These are phyloP conservation scores for Clarireedia hainanense DNA, from an alignment of 2,329 filamentous ascomycete genomes.

Conservation along the genomic window DNA sequence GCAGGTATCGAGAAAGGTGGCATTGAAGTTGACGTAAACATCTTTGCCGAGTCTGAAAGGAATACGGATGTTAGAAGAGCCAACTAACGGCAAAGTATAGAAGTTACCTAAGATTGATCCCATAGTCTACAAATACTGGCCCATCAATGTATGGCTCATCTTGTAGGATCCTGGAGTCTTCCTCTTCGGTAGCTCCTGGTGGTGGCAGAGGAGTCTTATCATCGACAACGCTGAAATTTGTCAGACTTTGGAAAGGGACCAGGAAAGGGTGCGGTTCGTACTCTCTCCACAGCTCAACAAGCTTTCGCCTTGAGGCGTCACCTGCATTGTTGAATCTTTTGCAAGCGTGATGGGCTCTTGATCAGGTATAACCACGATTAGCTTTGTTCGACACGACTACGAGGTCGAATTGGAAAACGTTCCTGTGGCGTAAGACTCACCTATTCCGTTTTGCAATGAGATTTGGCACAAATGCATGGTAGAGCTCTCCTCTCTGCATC, in stretches of 20 bases:
- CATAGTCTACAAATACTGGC: constrained; percentile 69
- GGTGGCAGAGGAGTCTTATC: constrained; percentile 59
- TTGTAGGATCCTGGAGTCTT: constrained; percentile 57
- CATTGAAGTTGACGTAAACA: constrained; percentile 71
- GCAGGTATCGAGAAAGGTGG: constrained; percentile 70
- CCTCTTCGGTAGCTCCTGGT: constrained; percentile 44
- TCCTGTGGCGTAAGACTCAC: background rate
- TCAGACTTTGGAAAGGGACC: constrained; percentile 9
- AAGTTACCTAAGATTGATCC: constrained; percentile 56
- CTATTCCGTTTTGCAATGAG: constrained; percentile 55
- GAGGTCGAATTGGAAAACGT: no score
- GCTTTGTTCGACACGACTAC: background rate
- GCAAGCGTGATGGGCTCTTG: constrained; percentile 45
- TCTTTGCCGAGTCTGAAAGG: constrained; percentile 50
- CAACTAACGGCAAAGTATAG: background rate
- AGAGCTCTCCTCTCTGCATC: constrained; percentile 64
- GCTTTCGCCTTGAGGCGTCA: constrained; percentile 50
- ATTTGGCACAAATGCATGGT: constrained; percentile 64
- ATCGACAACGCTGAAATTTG: constrained; percentile 35
- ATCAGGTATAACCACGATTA: background rate
- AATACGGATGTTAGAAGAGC: constrained; percentile 4
- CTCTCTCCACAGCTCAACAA: constrained; percentile 65
- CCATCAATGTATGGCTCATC: constrained; percentile 62
- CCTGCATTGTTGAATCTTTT: constrained; percentile 55
- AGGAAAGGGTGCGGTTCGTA: constrained; percentile 34